Conservation (phyloP, 257 asterid species). For the Coffea canephora region DNA sequence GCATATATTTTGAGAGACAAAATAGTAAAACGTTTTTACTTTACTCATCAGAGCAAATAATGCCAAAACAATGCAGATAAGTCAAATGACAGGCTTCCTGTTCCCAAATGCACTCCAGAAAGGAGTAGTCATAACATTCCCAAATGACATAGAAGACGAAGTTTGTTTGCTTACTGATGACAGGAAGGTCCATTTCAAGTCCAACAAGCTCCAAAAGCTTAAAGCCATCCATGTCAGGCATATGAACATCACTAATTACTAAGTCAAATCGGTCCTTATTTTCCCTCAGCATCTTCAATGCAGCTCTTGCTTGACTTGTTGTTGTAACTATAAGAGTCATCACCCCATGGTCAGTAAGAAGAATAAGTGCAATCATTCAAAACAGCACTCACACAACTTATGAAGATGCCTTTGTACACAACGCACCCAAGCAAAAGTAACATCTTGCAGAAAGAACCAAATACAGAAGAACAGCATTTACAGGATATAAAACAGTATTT, state of each 20-base stretch:
- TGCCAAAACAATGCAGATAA: conserved; percentile 7
- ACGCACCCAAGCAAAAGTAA: background rate
- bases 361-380: background rate
- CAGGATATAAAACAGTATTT: background rate
- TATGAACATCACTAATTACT: conserved; percentile 81
- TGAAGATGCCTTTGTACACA: background rate
- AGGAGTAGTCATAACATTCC: conserved; percentile 1
- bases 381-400: background rate
- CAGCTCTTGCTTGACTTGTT: conserved; percentile 60
- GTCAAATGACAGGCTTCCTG: background rate
- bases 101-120: background rate
- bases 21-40: background rate
- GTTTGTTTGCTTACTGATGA: conserved; percentile 53
- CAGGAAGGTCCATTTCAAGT: conserved; percentile 87
- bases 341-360: conserved; percentile 21
- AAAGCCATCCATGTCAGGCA: conserved; percentile 97
- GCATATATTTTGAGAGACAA: background rate
- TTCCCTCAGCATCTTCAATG: conserved; percentile 72
- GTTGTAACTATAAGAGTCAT: conserved; percentile 50
- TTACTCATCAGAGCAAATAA: background rate
- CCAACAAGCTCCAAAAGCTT: conserved; percentile 86
- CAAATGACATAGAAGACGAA: background rate
- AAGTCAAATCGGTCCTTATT: conserved; percentile 67
- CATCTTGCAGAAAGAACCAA: background rate
- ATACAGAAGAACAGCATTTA: background rate